Base-by-base conservation (phyloP, 495 filamentous ascomycete species). In the Cercophora newfieldiana region DNA sequence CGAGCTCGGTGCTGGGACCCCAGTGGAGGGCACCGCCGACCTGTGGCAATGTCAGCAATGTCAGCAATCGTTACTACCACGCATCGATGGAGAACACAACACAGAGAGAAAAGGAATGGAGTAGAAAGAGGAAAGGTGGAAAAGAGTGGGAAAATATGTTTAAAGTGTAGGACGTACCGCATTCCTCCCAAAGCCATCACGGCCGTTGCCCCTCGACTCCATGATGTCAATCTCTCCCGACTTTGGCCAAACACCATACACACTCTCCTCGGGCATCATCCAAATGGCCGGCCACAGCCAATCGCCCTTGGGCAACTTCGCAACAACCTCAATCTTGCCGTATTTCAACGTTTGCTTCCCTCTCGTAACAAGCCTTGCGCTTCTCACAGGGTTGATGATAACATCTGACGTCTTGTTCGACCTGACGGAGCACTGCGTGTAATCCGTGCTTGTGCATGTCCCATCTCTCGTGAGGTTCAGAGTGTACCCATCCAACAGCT, bases 241-340 rank as follows among this genome's bases (percentile, higher is more conserved):
- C 10, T 56, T 53, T 1, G 76, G 77, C 77, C 76, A 80, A 2
- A 48, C 63, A 29, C 77, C 77, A 60, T 80, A 80, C 3, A 68
- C 69, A 37, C 33, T 57, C 30, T 70, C 64, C 64, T 76, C 68
- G 6, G 77, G 76, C 77, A 80, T 80, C 80, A 82, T 81, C 69
- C 72, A 81, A 25, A 82, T 80, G 7, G 80, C 78, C 8, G 79
- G 78, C 78, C 79, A 81, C 0, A 80, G 61, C 79, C 80, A 82
- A 61, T 78, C 71, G 16, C 80, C 80, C 53, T 71, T 60, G 1
- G 79, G 78, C 59, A 81, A 71, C 65, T 80, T 81, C 0, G 80
- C 80, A 0, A 75, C 72, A 12, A 82, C 79, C 61, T 81, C 80
- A 21, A 82, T 75, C 18, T 72, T 69, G 6, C 80, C 79, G 61